Evolutionary conservation across 495 filamentous ascomycete species (phyloP), one percentile per base, ranked within the genome.

Genomic region (Penicillium silybi): DNA sequence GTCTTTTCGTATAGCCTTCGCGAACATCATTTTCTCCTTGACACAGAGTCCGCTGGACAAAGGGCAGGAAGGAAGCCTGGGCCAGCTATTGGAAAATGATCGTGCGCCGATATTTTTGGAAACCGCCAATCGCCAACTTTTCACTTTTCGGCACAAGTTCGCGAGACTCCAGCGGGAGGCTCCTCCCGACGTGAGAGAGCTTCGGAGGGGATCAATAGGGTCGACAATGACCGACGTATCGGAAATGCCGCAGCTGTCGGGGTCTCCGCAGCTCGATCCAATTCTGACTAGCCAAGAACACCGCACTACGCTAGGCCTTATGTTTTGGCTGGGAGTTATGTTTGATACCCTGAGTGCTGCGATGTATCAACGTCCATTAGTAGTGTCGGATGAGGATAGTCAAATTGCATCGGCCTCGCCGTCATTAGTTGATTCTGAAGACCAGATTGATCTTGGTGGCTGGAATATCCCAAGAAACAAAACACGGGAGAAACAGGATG

Each of bases 241-340:
- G 10, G 45, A 41, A 9, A 10, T 40, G 0, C 35, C 50, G 1
- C 25, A 20, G 0, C 41, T 39, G 1, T 49, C 53, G 19, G 35
- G 8, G 17, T 18, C 46, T 15, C 18, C 35, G 0, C 27, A 34
- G 2, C 5, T 32, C 9, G 56, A 58, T 47, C 22, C 52, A 9
- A 54, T 53, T 42, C 51, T 62, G 15, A 32, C 56, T n/a, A 63
- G 48, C 19, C 18, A 48, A 10, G 68, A 68, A 18, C 60, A 78
- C 40, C 64, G 64, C 37, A 53, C 58, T 22, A 78, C 75, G 0
- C 56, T 78, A 6, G 62, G 66, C 41, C 65, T 74, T 9, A 53
- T 79, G n/a, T 74, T 68, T 44, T 79, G 75, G 75, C 63, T 79
- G 15, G 72, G 67, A 0, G 56, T 79, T n/a, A 79, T 78, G 75